A percentile compares a stretch with the other conserved stretches of the same genome.
phyloP scores from a whole-genome alignment of 2,329 filamentous ascomycete species.

The Trichoderma lentiforme region DNA sequence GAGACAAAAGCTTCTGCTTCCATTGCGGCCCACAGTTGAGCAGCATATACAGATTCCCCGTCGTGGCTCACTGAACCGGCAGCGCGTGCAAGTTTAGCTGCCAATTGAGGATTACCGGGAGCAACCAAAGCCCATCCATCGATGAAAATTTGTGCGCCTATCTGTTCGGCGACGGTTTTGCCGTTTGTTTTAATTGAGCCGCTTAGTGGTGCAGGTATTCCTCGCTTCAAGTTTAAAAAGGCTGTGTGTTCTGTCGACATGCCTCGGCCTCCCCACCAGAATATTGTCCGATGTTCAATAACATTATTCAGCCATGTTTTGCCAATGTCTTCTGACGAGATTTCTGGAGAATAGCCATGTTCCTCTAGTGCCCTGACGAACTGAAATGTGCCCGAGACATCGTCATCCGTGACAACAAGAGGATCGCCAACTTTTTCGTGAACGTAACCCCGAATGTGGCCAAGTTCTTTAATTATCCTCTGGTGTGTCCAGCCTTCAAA shows the following conservation, averaged over 20 bases:
- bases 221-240: conserved; percentile 36
- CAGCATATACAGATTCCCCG: conserved; percentile 37
- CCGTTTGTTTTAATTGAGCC: conserved; percentile 25
- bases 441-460: conserved; percentile 33
- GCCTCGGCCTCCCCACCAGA: conserved; percentile 40
- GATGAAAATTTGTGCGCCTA: conserved; percentile 39
- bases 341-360: conserved; percentile 19
- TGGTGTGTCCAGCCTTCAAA: conserved; percentile 38
- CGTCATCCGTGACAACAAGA: conserved; percentile 34
- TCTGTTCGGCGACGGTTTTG: conserved; percentile 31
- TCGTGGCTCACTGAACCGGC: conserved; percentile 38
- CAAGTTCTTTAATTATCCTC: conserved; percentile 30
- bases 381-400: conserved; percentile 35
- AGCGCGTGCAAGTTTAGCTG: conserved; percentile 31
- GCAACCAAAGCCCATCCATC: conserved; percentile 36
- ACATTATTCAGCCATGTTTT: conserved; percentile 21
- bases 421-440: conserved; percentile 29
- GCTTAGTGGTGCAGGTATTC: conserved; percentile 33
- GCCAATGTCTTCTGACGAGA: conserved; percentile 18
- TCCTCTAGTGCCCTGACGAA: conserved; percentile 37
- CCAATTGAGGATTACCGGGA: conserved; percentile 30
- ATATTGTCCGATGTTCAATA: conserved; percentile 27
- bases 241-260: conserved; percentile 39
- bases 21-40: conserved; percentile 39
- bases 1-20: conserved; percentile 37